phyloP scores from a whole-genome alignment of 164 flowering plant genomes.

The Annona squamosa region DNA sequence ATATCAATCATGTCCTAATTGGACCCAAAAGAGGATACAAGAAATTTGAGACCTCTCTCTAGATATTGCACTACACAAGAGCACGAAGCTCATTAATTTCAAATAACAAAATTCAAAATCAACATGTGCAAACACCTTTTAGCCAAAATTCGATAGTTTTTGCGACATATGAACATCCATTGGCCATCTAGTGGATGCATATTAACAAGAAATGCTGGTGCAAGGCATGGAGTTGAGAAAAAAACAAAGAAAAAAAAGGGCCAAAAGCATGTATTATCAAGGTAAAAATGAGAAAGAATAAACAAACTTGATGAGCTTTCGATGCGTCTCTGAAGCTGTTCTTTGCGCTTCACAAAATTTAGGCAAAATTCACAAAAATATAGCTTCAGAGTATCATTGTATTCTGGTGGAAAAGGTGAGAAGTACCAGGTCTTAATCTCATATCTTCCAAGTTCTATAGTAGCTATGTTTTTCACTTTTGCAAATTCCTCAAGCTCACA shows the following conservation, averaged over 20 bases:
- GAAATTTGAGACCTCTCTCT: no score
- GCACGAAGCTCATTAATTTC: no score
- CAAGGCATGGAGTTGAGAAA: background rate
- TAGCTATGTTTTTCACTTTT: constrained; percentile 94
- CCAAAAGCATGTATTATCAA: no score
- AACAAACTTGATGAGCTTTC: constrained; percentile 39
- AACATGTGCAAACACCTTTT: no score
- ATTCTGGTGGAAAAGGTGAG: constrained; percentile 98
- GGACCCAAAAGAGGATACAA: no score
- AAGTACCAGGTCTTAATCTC: constrained; percentile 99
- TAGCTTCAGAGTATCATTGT: constrained; percentile 76
- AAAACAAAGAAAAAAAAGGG: background rate
- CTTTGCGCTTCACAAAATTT: constrained; percentile 97
- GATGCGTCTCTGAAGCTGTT: constrained; percentile 97
- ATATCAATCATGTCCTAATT: no score
- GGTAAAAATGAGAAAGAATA: background rate
- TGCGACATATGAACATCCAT: background rate
- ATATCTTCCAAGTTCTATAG: constrained; percentile 94
- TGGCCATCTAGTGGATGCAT: background rate
- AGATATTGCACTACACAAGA: no score
- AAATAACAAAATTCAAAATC: no score
- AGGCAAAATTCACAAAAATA: constrained; percentile 97
- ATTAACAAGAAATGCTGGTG: background rate
- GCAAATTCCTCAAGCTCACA: constrained; percentile 98
- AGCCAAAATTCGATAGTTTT: no score